These are phyloP conservation scores for Meripilus lineatus DNA, from an alignment of 1,284 basidiomycete genomes.

Conservation along the genomic window DNA sequence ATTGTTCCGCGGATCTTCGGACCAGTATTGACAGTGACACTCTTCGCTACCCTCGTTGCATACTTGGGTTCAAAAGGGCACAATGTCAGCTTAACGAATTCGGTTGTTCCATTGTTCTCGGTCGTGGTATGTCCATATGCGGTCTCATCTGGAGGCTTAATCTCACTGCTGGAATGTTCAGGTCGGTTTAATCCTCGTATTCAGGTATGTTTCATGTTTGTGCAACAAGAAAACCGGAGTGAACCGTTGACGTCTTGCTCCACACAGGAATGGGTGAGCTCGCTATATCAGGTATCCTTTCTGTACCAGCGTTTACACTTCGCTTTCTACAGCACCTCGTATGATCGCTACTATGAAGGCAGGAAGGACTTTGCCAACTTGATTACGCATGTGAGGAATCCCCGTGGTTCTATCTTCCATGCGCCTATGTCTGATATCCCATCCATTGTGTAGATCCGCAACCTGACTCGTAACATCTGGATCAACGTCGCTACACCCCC, in stretches of 20 bases:
- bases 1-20: conserved; percentile 65
- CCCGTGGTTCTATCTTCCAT: too few relatives aligned
- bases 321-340: conserved; percentile 60
- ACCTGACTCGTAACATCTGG: conserved; percentile 71
- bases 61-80: conserved; percentile 53
- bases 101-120: conserved; percentile 79
- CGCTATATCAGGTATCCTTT: background rate
- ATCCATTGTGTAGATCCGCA: conserved; percentile 44
- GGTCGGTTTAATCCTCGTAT: conserved; percentile 75
- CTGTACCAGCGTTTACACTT: background rate
- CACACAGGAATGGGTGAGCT: conserved; percentile 6
- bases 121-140: conserved; percentile 68
- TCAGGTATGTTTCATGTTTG: conserved; percentile 56
- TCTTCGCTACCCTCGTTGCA: conserved; percentile 62
- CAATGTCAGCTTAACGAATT: conserved; percentile 58
- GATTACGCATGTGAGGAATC: conserved; percentile 48
- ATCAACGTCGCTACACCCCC: conserved; percentile 69
- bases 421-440: background rate
- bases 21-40: conserved; percentile 78
- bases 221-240: too few relatives aligned
- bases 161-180: conserved; percentile 23
- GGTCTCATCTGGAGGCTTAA: conserved; percentile 10
- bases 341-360: conserved; percentile 82
- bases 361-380: conserved; percentile 75
- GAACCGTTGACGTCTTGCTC: too few relatives aligned